Evolutionary conservation across 495 filamentous ascomycete genomes (phyloP).

Genomic region (Schizothecium vesticola): DNA sequence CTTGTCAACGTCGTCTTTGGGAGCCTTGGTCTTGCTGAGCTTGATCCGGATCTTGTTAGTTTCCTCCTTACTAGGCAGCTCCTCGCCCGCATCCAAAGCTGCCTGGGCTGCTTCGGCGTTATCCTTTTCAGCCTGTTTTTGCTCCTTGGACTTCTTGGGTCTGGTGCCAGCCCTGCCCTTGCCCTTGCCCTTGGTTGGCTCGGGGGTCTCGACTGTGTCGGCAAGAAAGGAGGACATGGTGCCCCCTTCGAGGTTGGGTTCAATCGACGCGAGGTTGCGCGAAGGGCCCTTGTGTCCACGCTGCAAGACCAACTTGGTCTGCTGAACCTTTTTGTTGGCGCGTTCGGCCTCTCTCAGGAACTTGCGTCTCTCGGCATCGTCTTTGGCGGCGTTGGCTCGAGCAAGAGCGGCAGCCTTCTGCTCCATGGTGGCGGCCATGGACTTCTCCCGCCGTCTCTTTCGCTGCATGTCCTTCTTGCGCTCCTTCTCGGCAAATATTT

Average conservation of each 20-base stretch:
- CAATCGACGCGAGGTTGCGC: constrained; percentile 66
- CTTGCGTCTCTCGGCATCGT: constrained; percentile 72
- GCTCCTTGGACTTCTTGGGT: constrained; percentile 87
- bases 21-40: constrained; percentile 37
- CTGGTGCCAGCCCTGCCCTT: constrained; percentile 63
- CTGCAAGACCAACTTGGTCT: constrained; percentile 74
- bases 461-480: constrained; percentile 99
- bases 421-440: constrained; percentile 76
- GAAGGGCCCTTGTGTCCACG: constrained; percentile 80
- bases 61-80: constrained; percentile 67
- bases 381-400: constrained; percentile 65
- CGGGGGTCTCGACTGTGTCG: constrained; percentile 49
- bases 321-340: constrained; percentile 81
- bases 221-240: constrained; percentile 81
- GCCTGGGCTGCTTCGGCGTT: constrained; percentile 83
- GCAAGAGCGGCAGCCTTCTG: constrained; percentile 78
- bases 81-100: constrained; percentile 76
- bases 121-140: constrained; percentile 94
- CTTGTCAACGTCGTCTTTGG: constrained; percentile 33
- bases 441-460: constrained; percentile 94
- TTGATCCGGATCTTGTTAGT: constrained; percentile 55
- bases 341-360: constrained; percentile 74
- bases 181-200: constrained; percentile 52
- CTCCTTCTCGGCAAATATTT: constrained; percentile 92
- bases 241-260: constrained; percentile 80